phyloP scores from a whole-genome alignment of 768 basidiomycete genomes.

The Boletus insuetus region DNA sequence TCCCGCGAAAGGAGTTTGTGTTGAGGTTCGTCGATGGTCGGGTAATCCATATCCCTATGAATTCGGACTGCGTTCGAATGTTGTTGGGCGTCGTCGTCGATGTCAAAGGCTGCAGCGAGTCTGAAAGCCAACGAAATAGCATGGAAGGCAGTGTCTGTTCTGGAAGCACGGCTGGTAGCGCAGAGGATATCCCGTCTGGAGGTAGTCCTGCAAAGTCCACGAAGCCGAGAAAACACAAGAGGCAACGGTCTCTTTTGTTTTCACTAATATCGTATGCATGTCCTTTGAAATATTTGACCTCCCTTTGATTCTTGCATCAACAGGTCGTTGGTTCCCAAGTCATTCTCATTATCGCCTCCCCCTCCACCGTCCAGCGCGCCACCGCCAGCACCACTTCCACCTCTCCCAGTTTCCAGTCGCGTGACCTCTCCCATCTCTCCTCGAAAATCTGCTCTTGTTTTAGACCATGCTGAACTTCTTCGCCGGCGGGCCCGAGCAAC shows the following conservation, averaged over 20 bases:
- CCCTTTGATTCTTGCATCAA: constrained; percentile 2
- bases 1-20: constrained; percentile 42
- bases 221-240: constrained; percentile 55
- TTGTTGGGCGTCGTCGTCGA: constrained; percentile 52
- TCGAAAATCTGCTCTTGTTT: constrained; percentile 5
- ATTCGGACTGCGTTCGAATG: constrained; percentile 38
- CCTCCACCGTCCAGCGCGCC: constrained; percentile 24
- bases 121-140: constrained; percentile 30
- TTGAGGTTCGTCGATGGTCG: constrained; percentile 61
- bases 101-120: constrained; percentile 47
- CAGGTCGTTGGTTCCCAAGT: constrained; percentile 33
- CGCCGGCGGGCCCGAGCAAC: constrained; percentile 63
- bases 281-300: neutral
- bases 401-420: constrained; percentile 27
- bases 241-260: constrained; percentile 68
- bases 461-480: constrained; percentile 30
- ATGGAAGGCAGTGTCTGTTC: constrained; percentile 26
- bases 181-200: constrained; percentile 15
- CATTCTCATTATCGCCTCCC: constrained; percentile 24
- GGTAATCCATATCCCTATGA: constrained; percentile 47
- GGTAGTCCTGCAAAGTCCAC: constrained; percentile 24
- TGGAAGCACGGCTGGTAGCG: constrained; percentile 17
- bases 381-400: constrained; percentile 29
- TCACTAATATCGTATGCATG: constrained; percentile 55
- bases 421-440: constrained; percentile 29